A percentile compares a stretch with the other conserved stretches of the same genome.
Conservation (phyloP, 1,284 basidiomycete genomes). For the Hypsizygus ulmarius region DNA sequence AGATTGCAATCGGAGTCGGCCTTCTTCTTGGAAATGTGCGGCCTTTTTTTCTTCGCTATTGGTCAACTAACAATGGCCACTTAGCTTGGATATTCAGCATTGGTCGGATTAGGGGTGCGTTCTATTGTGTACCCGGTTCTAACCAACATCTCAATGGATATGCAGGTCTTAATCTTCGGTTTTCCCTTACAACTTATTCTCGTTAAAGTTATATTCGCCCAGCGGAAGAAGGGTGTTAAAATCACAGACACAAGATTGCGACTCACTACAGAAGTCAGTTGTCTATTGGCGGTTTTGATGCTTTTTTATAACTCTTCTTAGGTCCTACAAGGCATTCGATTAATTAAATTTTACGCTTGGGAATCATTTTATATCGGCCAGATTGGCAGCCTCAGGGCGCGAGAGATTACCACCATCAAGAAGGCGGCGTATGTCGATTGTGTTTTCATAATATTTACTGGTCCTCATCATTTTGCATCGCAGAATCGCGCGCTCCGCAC, state of each 20-base stretch:
- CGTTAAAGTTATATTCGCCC: conserved; percentile 61
- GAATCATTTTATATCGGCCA: conserved; percentile 60
- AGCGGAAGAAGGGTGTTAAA: conserved; percentile 62
- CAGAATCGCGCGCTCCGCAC: conserved; percentile 49
- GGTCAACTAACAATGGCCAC: conserved; percentile 4
- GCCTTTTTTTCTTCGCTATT: conserved; percentile 8
- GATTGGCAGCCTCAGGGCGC: conserved; percentile 47
- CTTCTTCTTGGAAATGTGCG: conserved; percentile 60
- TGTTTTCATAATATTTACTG: not conserved
- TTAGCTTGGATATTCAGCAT: conserved; percentile 65
- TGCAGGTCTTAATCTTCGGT: conserved; percentile 49
- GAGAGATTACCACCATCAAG: conserved; percentile 51
- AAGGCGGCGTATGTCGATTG: conserved; percentile 45
- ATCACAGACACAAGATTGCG: conserved; percentile 72
- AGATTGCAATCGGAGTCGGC: conserved; percentile 61
- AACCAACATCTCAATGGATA: not conserved
- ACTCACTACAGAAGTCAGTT: conserved; percentile 53
- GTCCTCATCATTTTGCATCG: not conserved
- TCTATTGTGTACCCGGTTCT: not conserved
- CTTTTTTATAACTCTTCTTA: conserved; percentile 15
- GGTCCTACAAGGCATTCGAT: conserved; percentile 60
- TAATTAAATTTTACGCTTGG: conserved; percentile 63
- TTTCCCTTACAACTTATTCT: conserved; percentile 64
- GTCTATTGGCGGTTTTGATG: not conserved
- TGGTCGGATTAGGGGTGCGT: conserved; percentile 66